A percentile compares a stretch with the other conserved stretches of the same genome.
phyloP scores from a whole-genome alignment of 2,329 filamentous ascomycete species.

The Ophiocordyceps polyrhachis-furcata region DNA sequence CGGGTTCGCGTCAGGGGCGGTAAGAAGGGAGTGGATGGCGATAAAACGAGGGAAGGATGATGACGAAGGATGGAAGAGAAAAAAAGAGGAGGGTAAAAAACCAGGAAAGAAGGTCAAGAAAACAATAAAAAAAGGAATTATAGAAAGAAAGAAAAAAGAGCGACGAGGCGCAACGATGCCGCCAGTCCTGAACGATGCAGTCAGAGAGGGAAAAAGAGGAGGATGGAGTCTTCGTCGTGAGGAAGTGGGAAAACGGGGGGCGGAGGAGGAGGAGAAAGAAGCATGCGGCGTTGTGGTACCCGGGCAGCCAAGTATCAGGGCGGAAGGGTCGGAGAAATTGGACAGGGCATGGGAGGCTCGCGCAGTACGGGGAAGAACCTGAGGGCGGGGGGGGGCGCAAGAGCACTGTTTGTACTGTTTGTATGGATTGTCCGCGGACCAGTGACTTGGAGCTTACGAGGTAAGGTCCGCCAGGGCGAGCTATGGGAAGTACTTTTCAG shows the following conservation, averaged over 20 bases:
- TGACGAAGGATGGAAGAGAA: neutral
- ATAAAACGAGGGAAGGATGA: no score
- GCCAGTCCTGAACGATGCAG: constrained; percentile 16
- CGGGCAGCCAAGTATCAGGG: neutral
- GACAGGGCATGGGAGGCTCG: neutral
- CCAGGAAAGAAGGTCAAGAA: constrained; percentile 18
- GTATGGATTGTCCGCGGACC: neutral
- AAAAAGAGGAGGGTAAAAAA: neutral
- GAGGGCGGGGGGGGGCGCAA: neutral
- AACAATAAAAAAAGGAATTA: constrained; percentile 4
- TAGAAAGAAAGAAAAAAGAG: constrained; percentile 24
- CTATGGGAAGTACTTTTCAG: neutral
- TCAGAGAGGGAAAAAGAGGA: constrained; percentile 10
- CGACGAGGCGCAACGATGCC: constrained; percentile 23
- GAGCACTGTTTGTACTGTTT: no score
- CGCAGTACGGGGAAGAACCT: neutral
- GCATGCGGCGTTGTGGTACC: neutral
- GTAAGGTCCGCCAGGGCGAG: neutral
- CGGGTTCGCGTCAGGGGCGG: no score
- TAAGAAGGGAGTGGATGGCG: neutral
- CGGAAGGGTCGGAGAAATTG: neutral
- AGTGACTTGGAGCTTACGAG: neutral
- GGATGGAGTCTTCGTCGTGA: constrained; percentile 9
- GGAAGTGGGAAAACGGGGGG: constrained; percentile 7
- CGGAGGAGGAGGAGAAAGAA: neutral